phyloP scores from a whole-genome alignment of 139 green algal genomes.

The Chlamydomonas schloesseri region DNA sequence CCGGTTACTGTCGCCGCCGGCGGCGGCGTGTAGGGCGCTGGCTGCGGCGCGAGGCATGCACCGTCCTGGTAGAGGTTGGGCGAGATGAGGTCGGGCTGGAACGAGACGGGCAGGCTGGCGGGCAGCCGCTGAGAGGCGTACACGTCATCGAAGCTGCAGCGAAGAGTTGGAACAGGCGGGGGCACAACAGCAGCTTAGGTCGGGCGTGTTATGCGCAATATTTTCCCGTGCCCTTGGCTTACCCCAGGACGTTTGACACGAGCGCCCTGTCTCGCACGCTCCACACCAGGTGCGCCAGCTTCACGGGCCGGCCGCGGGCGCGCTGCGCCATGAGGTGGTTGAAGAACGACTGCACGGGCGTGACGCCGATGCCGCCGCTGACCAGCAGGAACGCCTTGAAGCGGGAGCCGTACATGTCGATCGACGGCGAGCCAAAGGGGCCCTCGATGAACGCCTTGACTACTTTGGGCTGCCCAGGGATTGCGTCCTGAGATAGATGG shows the following conservation, averaged over 20 bases:
- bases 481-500: not conserved
- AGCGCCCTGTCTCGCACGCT: not conserved
- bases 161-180: not conserved
- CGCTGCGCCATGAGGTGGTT: slow-evolving; percentile 13
- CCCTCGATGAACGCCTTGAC: slow-evolving; percentile 32
- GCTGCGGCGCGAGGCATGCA: no score
- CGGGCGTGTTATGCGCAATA: no score
- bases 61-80: not conserved
- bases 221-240: not conserved
- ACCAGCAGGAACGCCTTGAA: slow-evolving; percentile 31
- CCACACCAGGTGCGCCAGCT: not conserved
- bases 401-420: slow-evolving; percentile 15
- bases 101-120: not conserved
- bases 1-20: no score
- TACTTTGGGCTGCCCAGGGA: not conserved
- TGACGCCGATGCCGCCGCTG: slow-evolving; percentile 18
- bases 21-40: not conserved
- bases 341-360: slow-evolving; percentile 8
- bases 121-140: not conserved
- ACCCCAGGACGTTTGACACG: not conserved
- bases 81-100: slow-evolving; percentile 6
- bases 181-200: no score
- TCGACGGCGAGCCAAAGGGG: slow-evolving; percentile 10
- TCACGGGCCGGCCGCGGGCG: slow-evolving; percentile 3
- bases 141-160: not conserved